phyloP scores from a whole-genome alignment of 2,329 filamentous ascomycete genomes.

The Epichloe glyceriae region DNA sequence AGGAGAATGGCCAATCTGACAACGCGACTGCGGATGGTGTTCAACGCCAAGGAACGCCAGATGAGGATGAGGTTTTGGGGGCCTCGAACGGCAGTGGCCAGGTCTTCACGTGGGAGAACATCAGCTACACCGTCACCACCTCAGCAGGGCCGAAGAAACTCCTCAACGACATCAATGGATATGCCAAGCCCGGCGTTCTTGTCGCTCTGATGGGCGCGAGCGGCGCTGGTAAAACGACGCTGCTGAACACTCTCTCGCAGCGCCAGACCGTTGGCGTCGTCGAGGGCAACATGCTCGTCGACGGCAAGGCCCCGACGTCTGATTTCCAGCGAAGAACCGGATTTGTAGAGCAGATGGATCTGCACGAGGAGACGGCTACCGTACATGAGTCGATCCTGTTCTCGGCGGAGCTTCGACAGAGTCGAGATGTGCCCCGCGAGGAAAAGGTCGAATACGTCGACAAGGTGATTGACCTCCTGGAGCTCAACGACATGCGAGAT shows the following conservation, averaged over 20 bases:
- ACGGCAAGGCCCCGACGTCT: slow-evolving; percentile 52
- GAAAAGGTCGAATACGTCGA: slow-evolving; percentile 57
- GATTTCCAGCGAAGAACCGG: slow-evolving; percentile 71
- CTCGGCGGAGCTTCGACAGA: slow-evolving; percentile 49
- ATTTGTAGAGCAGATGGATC: slow-evolving; percentile 48
- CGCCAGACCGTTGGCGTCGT: slow-evolving; percentile 25
- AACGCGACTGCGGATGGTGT: not conserved
- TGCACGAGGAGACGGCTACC: slow-evolving; percentile 50
- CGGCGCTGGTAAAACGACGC: slow-evolving; percentile 6
- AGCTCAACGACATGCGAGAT: slow-evolving; percentile 50
- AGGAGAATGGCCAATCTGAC: slow-evolving; percentile 5
- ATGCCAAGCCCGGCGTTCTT: slow-evolving; percentile 5
- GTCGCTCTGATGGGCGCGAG: slow-evolving; percentile 7
- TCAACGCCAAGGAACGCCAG: slow-evolving; percentile 6
- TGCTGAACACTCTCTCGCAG: slow-evolving; percentile 6
- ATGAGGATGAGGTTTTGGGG: slow-evolving; percentile 24
- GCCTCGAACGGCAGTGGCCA: slow-evolving; percentile 43
- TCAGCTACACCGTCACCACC: slow-evolving; percentile 54
- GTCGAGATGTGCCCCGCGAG: slow-evolving; percentile 35
- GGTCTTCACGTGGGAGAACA: slow-evolving; percentile 56
- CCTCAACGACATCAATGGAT: slow-evolving; percentile 8
- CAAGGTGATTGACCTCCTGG: slow-evolving; percentile 49
- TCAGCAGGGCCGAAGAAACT: slow-evolving; percentile 15
- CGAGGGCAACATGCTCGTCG: slow-evolving; percentile 60
- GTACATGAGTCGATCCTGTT: slow-evolving; percentile 53